These are phyloP conservation scores for Trichoderma polysporum DNA, from an alignment of 2,329 filamentous ascomycete genomes.

Conservation along the genomic window DNA sequence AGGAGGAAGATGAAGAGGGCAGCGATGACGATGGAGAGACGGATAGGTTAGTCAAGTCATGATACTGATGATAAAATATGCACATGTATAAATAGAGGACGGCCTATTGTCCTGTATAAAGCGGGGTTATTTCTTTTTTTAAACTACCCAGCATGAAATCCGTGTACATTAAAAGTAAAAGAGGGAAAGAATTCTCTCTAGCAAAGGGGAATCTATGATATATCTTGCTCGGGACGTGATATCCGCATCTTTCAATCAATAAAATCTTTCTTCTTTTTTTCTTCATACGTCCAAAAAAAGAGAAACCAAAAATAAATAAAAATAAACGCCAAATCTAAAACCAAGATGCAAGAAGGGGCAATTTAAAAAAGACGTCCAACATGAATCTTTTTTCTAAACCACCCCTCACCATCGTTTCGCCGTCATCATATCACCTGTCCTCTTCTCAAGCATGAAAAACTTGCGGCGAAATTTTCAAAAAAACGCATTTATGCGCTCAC, in stretches of 20 bases:
- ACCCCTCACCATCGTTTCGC: neutral
- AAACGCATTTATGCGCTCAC: neutral
- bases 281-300: neutral
- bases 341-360: conserved; percentile 20
- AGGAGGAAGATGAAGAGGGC: conserved; percentile 50
- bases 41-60: conserved; percentile 42
- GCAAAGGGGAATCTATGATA: neutral
- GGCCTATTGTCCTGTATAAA: neutral
- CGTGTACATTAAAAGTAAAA: neutral
- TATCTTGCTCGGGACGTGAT: neutral
- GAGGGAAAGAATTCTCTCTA: neutral
- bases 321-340: conserved; percentile 13
- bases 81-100: neutral
- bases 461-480: neutral
- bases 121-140: neutral
- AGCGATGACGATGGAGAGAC: conserved; percentile 48
- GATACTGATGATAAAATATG: neutral
- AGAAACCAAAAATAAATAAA: neutral
- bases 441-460: neutral
- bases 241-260: neutral
- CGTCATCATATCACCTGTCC: neutral
- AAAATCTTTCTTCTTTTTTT: neutral
- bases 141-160: neutral
- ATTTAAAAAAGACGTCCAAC: conserved; percentile 16
- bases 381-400: neutral